Percentiles rank a stretch among this genome's conserved stretches.
Conservation (phyloP, 176 grass and related monocot species). For the Phyllostachys edulis region DNA sequence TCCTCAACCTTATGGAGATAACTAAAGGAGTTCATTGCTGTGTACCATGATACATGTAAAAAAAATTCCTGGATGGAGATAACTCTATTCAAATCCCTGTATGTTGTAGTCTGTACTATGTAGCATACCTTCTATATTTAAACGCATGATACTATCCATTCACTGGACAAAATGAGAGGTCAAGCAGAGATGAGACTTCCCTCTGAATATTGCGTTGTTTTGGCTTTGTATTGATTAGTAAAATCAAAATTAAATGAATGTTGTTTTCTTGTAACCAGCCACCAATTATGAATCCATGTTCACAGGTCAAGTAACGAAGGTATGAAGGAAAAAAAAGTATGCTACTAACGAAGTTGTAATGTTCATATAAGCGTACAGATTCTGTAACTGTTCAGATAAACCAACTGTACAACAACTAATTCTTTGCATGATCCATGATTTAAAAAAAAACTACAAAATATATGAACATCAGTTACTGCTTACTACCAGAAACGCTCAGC, state of each 20-base stretch:
- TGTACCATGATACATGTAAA: not conserved
- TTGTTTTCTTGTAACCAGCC: not conserved
- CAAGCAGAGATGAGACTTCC: not conserved
- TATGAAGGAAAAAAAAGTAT: not conserved
- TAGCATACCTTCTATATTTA: not conserved
- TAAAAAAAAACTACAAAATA: not conserved
- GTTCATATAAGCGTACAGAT: not conserved
- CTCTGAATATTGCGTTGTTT: not conserved
- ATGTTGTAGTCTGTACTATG: not conserved
- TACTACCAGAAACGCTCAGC: not conserved
- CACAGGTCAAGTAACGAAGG: too few species aligned
- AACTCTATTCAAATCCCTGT: not conserved
- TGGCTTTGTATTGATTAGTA: not conserved
- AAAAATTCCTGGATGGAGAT: not conserved
- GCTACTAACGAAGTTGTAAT: not conserved
- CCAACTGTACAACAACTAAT: not conserved
- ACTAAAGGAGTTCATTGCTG: not conserved
- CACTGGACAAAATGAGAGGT: not conserved
- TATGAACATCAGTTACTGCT: not conserved
- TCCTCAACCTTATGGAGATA: not conserved
- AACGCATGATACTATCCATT: not conserved
- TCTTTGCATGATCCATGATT: slow-evolving; percentile 8
- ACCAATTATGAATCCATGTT: not conserved
- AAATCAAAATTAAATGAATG: not conserved
- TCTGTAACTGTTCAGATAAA: not conserved